These are phyloP conservation scores for Polyporus arcularius DNA, from an alignment of 768 basidiomycete genomes.

Conservation along the genomic window DNA sequence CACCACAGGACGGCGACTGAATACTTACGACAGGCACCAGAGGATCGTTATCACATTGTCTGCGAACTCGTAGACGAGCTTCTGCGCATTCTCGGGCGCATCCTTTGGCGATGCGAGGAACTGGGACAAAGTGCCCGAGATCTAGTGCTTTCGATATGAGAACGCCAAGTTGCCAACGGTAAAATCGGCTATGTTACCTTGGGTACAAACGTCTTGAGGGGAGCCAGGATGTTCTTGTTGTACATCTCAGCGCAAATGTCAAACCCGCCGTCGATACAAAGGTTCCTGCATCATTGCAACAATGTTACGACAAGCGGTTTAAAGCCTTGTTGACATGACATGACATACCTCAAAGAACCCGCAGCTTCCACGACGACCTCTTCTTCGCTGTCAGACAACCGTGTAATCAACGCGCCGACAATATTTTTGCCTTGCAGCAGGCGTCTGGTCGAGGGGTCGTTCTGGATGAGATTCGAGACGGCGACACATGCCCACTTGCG, in stretches of 20 bases:
- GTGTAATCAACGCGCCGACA: conserved; percentile 80
- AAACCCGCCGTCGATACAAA: conserved; percentile 93
- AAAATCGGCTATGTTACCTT: conserved; percentile 50
- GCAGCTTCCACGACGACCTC: conserved; percentile 90
- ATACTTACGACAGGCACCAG: conserved; percentile 92
- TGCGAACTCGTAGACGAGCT: conserved; percentile 82
- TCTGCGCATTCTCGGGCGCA: conserved; percentile 70
- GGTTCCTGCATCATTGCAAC: conserved; percentile 57
- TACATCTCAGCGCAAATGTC: conserved; percentile 97
- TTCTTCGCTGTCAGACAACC: conserved; percentile 88
- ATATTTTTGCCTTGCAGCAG: conserved; percentile 90
- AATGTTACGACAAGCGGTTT: neutral
- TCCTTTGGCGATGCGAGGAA: conserved; percentile 60
- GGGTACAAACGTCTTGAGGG: conserved; percentile 72
- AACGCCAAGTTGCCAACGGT: neutral
- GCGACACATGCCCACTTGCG: conserved; percentile 97
- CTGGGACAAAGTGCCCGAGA: conserved; percentile 70
- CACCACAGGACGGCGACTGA: neutral
- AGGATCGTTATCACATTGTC: conserved; percentile 91
- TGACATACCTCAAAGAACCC: conserved; percentile 74
- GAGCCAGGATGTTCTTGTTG: conserved; percentile 89
- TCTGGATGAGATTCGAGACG: conserved; percentile 93
- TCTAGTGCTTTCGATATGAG: conserved; percentile 42
- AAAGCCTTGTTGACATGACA: conserved; percentile 25
- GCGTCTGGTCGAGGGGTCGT: conserved; percentile 89